Percentiles rank a stretch among this genome's conserved stretches.
These are phyloP conservation scores for Malus domestica DNA, from an alignment of 306 rosid species.

Conservation along the genomic window DNA sequence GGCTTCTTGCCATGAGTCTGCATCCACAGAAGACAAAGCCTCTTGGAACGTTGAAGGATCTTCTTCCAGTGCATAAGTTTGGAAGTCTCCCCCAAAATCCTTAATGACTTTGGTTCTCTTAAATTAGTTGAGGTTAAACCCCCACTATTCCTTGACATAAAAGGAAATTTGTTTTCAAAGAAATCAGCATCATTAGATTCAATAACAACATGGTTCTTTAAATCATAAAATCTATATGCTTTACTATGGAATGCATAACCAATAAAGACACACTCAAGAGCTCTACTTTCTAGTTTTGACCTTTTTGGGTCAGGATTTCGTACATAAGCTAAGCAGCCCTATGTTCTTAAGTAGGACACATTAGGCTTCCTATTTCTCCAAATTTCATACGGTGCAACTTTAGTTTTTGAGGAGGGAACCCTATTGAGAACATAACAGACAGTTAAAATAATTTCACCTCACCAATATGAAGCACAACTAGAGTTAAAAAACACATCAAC, in stretches of 20 bases:
- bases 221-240: not conserved
- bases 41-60: not conserved
- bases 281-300: not conserved
- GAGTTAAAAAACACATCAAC: not conserved
- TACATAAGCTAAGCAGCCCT: not conserved
- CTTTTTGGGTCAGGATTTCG: not conserved
- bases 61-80: not conserved
- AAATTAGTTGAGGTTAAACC: not conserved
- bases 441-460: not conserved
- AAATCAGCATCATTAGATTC: not conserved
- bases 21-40: conserved; percentile 6
- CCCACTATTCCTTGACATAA: not conserved
- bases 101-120: not conserved
- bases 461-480: not conserved
- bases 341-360: not conserved
- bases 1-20: not conserved
- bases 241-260: not conserved
- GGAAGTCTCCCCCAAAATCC: not conserved
- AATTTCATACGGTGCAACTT: not conserved
- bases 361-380: not conserved
- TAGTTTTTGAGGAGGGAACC: not conserved
- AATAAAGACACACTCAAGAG: not conserved
- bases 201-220: not conserved
- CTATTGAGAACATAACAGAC: not conserved
- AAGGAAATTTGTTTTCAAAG: not conserved